phyloP scores from a whole-genome alignment of 2,329 filamentous ascomycete genomes.

The Ramularia collo-cygni region DNA sequence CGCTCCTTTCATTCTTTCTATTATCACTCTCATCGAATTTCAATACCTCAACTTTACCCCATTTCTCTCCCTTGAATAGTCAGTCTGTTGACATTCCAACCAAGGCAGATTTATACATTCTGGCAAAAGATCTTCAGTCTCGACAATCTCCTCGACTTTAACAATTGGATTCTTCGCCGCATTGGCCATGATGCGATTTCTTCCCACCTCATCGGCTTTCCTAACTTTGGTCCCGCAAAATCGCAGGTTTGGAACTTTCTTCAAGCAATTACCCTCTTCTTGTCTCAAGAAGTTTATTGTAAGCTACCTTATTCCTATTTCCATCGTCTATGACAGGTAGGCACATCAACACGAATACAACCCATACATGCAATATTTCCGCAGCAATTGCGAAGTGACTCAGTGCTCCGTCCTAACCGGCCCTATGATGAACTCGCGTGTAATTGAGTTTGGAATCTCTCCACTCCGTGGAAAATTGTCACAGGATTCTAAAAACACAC shows the following conservation, averaged over 20 bases:
- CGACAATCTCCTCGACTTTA: constrained; percentile 84
- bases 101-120: constrained; percentile 79
- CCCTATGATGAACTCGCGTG: too few relatives aligned
- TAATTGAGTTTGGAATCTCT: too few relatives aligned
- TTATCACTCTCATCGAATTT: constrained; percentile 65
- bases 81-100: constrained; percentile 82
- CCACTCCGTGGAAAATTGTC: too few relatives aligned
- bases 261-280: constrained; percentile 69
- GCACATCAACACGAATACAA: too few relatives aligned
- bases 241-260: constrained; percentile 62
- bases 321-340: background rate
- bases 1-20: constrained; percentile 66
- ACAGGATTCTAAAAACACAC: too few relatives aligned
- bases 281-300: constrained; percentile 60
- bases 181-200: constrained; percentile 86
- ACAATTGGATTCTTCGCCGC: constrained; percentile 87
- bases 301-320: constrained; percentile 55
- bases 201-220: constrained; percentile 68
- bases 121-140: constrained; percentile 75
- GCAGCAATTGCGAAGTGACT: too few relatives aligned
- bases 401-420: too few relatives aligned
- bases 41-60: constrained; percentile 80
- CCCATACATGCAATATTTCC: too few relatives aligned
- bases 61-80: constrained; percentile 69
- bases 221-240: constrained; percentile 66